Percentiles rank a stretch among this genome's conserved stretches.
These are phyloP conservation scores for Pleoardoris graminearum DNA, from an alignment of 2,329 filamentous ascomycete genomes.

Conservation along the genomic window DNA sequence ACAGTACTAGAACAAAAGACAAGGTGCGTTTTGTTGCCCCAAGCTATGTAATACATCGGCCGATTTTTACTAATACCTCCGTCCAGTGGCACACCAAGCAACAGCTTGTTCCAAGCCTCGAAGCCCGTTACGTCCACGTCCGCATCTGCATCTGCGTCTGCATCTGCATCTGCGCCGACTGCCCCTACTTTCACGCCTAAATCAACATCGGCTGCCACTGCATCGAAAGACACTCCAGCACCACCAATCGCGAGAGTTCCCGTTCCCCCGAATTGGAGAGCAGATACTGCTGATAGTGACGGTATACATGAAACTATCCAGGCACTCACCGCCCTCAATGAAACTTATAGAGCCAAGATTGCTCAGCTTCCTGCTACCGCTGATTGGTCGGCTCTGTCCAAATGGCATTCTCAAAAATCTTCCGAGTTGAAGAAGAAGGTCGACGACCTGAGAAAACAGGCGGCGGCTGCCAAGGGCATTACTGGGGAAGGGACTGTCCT, in stretches of 20 bases:
- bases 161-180: slow-evolving; percentile 18
- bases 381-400: slow-evolving; percentile 37
- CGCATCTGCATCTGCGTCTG: slow-evolving; percentile 11
- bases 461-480: slow-evolving; percentile 32
- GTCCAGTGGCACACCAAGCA: neutral
- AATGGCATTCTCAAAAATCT: slow-evolving; percentile 36
- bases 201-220: slow-evolving; percentile 1
- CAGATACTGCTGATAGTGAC: slow-evolving; percentile 13
- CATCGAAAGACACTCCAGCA: slow-evolving; percentile 14
- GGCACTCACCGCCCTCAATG: slow-evolving; percentile 34
- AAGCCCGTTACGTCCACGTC: neutral
- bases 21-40: too few relatives aligned
- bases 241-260: slow-evolving; percentile 31
- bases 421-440: slow-evolving; percentile 35
- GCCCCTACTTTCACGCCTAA: slow-evolving; percentile 14
- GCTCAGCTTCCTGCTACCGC: slow-evolving; percentile 24
- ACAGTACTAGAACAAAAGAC: too few relatives aligned
- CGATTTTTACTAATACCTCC: too few relatives aligned
- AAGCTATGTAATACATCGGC: too few relatives aligned
- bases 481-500: slow-evolving; percentile 37
- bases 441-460: slow-evolving; percentile 33
- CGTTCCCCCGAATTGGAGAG: slow-evolving; percentile 31
- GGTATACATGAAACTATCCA: slow-evolving; percentile 23
- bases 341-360: slow-evolving; percentile 31
- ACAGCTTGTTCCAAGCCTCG: neutral